phyloP scores from a whole-genome alignment of 2,329 filamentous ascomycete genomes.

The Colletotrichum orchidophilum region DNA sequence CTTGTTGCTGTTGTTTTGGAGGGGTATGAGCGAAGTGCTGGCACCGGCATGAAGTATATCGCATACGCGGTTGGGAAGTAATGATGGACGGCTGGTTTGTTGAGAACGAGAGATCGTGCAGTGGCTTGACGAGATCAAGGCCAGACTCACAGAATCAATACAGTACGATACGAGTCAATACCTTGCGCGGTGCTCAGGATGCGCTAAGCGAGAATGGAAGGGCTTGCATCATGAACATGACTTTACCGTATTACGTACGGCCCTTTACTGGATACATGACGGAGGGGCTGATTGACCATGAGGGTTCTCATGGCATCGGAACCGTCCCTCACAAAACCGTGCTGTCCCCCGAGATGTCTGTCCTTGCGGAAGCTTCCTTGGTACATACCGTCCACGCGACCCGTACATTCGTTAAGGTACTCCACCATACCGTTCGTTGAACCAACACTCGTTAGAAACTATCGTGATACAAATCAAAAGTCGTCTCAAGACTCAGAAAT shows the following conservation, averaged over 20 bases:
- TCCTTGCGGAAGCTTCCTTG: neutral
- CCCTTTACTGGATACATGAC: neutral
- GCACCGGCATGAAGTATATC: neutral
- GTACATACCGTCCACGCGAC: neutral
- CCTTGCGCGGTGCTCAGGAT: neutral
- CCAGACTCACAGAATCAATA: slow-evolving; percentile 2
- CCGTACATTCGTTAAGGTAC: neutral
- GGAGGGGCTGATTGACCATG: slow-evolving; percentile 3
- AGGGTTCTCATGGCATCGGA: slow-evolving; percentile 2
- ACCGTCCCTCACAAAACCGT: neutral
- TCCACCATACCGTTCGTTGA: neutral
- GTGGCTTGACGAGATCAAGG: neutral
- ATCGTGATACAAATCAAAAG: neutral
- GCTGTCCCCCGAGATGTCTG: neutral
- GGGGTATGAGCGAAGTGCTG: neutral
- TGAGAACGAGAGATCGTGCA: neutral
- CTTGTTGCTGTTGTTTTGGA: neutral
- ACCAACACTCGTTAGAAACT: neutral
- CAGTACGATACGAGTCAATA: neutral
- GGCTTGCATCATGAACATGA: neutral
- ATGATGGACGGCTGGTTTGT: neutral
- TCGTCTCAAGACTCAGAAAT: neutral
- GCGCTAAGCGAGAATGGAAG: neutral
- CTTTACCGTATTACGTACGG: neutral
- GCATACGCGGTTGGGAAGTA: neutral